Evolutionary conservation across 345 rosid species (phyloP).

Genomic region (Citrus reticulata): DNA sequence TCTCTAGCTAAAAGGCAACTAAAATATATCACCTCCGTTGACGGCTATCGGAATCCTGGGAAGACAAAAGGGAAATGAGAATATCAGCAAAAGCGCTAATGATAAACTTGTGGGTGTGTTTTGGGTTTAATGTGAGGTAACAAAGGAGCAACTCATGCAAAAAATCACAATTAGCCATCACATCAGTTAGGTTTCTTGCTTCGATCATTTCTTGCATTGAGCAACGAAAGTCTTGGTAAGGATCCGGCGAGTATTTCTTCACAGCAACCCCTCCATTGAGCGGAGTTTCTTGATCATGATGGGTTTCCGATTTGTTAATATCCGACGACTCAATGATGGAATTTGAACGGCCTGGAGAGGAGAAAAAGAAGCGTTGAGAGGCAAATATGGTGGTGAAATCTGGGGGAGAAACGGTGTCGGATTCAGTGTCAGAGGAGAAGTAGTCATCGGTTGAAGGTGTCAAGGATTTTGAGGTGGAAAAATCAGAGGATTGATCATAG

Average conservation of each 20-base stretch:
- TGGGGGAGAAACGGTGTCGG: slow-evolving; percentile 25
- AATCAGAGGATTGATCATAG: slow-evolving; percentile 3
- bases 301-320: slow-evolving; percentile 6
- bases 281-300: not conserved
- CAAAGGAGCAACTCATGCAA: slow-evolving; percentile 70
- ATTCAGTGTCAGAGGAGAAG: slow-evolving; percentile 27
- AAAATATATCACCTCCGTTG: slow-evolving; percentile 12
- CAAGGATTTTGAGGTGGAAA: slow-evolving; percentile 31
- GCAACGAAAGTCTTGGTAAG: slow-evolving; percentile 64
- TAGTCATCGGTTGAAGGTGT: slow-evolving; percentile 28
- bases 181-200: slow-evolving; percentile 52
- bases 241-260: slow-evolving; percentile 68
- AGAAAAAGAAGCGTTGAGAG: slow-evolving; percentile 88
- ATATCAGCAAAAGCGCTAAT: slow-evolving; percentile 76
- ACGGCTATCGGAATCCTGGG: slow-evolving; percentile 18
- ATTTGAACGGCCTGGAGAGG: slow-evolving; percentile 89
- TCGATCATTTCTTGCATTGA: slow-evolving; percentile 94
- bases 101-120: slow-evolving; percentile 64
- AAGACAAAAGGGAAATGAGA: slow-evolving; percentile 42
- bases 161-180: slow-evolving; percentile 53
- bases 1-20: not conserved
- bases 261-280: slow-evolving; percentile 54
- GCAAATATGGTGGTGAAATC: slow-evolving; percentile 73
- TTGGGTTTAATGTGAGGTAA: slow-evolving; percentile 67
- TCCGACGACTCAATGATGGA: slow-evolving; percentile 64